Conservation (phyloP, 306 rosid genomes). For the Gleditsia sinensis region DNA sequence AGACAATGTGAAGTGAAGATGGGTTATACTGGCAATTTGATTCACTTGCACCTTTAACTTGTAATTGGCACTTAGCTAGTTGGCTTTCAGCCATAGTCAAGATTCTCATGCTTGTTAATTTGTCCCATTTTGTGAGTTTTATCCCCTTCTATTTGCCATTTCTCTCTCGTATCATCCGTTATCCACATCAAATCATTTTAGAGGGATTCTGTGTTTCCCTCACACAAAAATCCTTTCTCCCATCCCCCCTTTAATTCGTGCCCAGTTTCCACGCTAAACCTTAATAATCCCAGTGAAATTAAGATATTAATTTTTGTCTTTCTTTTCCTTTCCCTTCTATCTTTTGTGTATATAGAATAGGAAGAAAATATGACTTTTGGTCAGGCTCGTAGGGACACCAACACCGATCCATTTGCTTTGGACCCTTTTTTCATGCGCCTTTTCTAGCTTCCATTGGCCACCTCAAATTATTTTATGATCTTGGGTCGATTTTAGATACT, state of each 20-base stretch:
- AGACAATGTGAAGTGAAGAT: conserved; percentile 9
- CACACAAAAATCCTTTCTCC: too few species aligned
- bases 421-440: background rate
- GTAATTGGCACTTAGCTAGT: conserved; percentile 13
- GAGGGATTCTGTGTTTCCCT: too few species aligned
- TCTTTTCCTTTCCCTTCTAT: too few species aligned
- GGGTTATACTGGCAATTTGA: background rate
- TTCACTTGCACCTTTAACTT: background rate
- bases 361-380: conserved; percentile 25
- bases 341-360: too few species aligned
- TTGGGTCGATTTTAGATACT: too few species aligned
- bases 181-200: too few species aligned
- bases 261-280: too few species aligned
- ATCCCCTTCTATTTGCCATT: conserved; percentile 26
- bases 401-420: background rate
- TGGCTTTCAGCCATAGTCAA: conserved; percentile 35
- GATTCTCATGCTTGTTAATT: conserved; percentile 43
- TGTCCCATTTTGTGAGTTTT: conserved; percentile 26
- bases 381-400: conserved; percentile 29
- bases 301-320: too few species aligned
- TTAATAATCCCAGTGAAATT: too few species aligned
- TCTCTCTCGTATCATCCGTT: conserved; percentile 14
- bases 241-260: too few species aligned
- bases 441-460: background rate
- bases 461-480: too few species aligned